Percentiles rank a stretch among this genome's conserved stretches.
These are phyloP conservation scores for Amanita rimosa DNA, from an alignment of 768 basidiomycete genomes.

Conservation along the genomic window DNA sequence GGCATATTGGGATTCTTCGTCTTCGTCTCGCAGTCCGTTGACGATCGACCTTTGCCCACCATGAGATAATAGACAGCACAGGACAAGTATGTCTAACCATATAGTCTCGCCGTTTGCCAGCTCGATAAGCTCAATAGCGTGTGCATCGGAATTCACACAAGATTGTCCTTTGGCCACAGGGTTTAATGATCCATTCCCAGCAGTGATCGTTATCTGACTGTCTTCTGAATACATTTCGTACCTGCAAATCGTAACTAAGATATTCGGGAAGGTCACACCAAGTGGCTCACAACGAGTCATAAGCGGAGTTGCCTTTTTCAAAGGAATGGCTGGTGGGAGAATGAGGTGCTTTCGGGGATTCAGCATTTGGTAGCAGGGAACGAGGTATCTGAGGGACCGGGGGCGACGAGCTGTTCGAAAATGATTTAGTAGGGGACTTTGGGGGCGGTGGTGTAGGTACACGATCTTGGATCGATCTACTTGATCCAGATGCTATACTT, in stretches of 20 bases:
- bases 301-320: constrained; percentile 61
- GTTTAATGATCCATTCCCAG: constrained; percentile 19
- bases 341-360: background rate
- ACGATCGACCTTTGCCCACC: constrained; percentile 56
- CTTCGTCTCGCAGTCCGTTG: constrained; percentile 71
- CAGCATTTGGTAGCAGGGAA: constrained; percentile 21
- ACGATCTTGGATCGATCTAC: constrained; percentile 70
- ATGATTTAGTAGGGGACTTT: constrained; percentile 43
- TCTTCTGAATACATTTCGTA: constrained; percentile 77
- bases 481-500: constrained; percentile 50
- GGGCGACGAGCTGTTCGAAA: constrained; percentile 56
- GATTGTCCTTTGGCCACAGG: constrained; percentile 16
- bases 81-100: constrained; percentile 39
- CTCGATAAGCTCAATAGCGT: constrained; percentile 71
- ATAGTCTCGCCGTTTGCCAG: constrained; percentile 83
- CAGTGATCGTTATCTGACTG: constrained; percentile 23
- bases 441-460: constrained; percentile 82
- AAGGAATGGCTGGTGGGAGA: constrained; percentile 21
- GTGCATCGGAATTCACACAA: constrained; percentile 28
- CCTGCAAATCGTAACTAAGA: constrained; percentile 23
- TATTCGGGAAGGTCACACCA: background rate
- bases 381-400: constrained; percentile 57
- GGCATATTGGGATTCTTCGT: constrained; percentile 56
- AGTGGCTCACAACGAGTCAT: constrained; percentile 65
- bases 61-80: constrained; percentile 10